phyloP scores from a whole-genome alignment of 2,329 filamentous ascomycete genomes.

The Grosmannia clavigera region DNA sequence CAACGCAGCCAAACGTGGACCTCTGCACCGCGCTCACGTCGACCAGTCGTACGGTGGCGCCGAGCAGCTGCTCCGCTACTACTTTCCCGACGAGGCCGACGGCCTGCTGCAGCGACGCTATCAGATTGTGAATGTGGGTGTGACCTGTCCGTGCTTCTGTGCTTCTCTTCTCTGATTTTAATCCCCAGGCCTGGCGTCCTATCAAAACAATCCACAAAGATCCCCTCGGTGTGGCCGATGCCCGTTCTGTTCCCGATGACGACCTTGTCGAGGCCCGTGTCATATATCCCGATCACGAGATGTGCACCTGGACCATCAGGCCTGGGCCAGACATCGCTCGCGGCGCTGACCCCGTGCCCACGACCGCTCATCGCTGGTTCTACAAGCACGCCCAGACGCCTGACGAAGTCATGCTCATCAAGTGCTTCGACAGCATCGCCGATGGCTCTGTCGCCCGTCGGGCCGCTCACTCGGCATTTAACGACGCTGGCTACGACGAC shows the following conservation, averaged over 20 bases:
- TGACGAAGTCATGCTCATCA: constrained; percentile 41
- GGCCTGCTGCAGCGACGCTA: constrained; percentile 8
- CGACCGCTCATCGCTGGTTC: constrained; percentile 33
- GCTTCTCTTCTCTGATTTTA: not conserved
- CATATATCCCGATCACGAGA: constrained; percentile 20
- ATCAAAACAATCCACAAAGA: constrained; percentile 32
- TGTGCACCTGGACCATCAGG: constrained; percentile 26
- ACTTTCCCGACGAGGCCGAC: constrained; percentile 12
- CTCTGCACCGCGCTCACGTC: constrained; percentile 34
- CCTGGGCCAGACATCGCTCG: constrained; percentile 8
- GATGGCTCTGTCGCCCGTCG: constrained; percentile 36
- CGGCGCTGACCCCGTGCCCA: constrained; percentile 6
- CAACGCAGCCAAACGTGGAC: constrained; percentile 43
- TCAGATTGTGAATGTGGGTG: constrained; percentile 14
- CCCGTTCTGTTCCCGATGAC: constrained; percentile 22
- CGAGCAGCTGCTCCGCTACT: constrained; percentile 11
- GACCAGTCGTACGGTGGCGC: constrained; percentile 25
- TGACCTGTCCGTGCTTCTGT: constrained; percentile 10
- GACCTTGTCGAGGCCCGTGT: constrained; percentile 27
- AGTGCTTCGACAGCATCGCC: constrained; percentile 37
- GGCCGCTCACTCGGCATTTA: constrained; percentile 42
- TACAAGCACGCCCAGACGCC: constrained; percentile 37
- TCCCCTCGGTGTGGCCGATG: constrained; percentile 28
- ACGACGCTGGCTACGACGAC: constrained; percentile 28
- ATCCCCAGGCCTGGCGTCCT: constrained; percentile 30